phyloP scores from a whole-genome alignment of 768 basidiomycete species.

The Mycena floridula region DNA sequence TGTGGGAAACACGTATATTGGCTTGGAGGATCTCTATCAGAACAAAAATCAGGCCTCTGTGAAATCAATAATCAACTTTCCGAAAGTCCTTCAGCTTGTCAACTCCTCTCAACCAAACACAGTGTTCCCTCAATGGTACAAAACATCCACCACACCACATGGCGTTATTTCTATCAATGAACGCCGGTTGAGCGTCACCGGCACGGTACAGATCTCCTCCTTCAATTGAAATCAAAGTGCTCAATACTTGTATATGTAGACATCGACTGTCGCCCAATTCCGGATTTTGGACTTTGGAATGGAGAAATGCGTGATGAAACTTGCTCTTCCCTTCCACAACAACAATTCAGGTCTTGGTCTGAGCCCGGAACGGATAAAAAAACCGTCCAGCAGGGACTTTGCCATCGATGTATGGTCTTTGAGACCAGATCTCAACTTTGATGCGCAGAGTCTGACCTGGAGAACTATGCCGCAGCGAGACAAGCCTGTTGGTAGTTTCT shows the following conservation, averaged over 20 bases:
- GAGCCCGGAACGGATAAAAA: neutral
- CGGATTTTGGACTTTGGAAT: slow-evolving; percentile 24
- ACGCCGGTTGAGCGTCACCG: neutral
- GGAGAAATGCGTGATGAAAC: slow-evolving; percentile 21
- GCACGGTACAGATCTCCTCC: neutral
- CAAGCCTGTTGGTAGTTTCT: neutral
- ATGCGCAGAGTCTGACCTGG: neutral
- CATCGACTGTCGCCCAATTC: slow-evolving; percentile 22
- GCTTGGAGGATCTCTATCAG: neutral
- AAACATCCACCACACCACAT: neutral
- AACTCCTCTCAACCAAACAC: neutral
- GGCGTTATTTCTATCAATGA: neutral
- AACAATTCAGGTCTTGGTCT: slow-evolving; percentile 2
- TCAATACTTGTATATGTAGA: too few species aligned
- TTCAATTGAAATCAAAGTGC: neutral
- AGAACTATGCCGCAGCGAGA: neutral
- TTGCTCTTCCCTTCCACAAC: slow-evolving; percentile 14
- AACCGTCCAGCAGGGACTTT: neutral
- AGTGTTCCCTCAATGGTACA: neutral
- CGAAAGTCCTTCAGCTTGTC: neutral
- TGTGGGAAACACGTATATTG: neutral
- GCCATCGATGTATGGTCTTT: neutral
- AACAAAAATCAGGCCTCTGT: neutral
- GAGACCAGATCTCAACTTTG: neutral
- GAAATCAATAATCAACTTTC: neutral